Percentiles rank a stretch among this genome's conserved stretches.
Conservation (phyloP, 257 asterid species). For the Coffea eugenioides region DNA sequence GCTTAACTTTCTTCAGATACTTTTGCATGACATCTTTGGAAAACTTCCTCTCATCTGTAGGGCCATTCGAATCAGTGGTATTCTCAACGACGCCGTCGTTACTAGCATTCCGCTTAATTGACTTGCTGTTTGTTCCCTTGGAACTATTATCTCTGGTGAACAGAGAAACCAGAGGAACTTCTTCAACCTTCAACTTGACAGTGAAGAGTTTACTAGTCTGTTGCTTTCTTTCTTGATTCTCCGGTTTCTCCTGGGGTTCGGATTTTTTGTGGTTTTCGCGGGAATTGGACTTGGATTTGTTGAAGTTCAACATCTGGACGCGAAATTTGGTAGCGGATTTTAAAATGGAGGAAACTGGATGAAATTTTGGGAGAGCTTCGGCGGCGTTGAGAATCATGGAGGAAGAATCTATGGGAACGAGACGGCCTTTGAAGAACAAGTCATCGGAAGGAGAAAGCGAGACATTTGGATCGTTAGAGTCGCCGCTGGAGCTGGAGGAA, state of each 20-base stretch:
- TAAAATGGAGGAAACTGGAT: slow-evolving; percentile 22
- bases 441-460: slow-evolving; percentile 27
- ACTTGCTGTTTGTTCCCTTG: slow-evolving; percentile 21
- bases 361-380: slow-evolving; percentile 32
- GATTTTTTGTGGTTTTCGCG: slow-evolving; percentile 12
- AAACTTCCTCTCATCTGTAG: slow-evolving; percentile 43
- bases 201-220: slow-evolving; percentile 29
- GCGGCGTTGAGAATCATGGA: slow-evolving; percentile 13
- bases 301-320: slow-evolving; percentile 40
- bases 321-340: slow-evolving; percentile 41
- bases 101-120: not conserved
- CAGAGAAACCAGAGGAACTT: slow-evolving; percentile 50
- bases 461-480: slow-evolving; percentile 12
- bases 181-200: slow-evolving; percentile 62
- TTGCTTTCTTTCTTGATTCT: slow-evolving; percentile 21
- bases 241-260: not conserved
- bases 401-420: slow-evolving; percentile 34
- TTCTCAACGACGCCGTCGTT: not conserved
- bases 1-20: slow-evolving; percentile 80
- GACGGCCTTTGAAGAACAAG: slow-evolving; percentile 31
- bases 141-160: slow-evolving; percentile 62
- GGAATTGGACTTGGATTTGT: slow-evolving; percentile 28
- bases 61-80: not conserved
- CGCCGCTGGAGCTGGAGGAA: slow-evolving; percentile 20
- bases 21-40: slow-evolving; percentile 64